Evolutionary conservation across 2,329 filamentous ascomycete species (phyloP).

Genomic region (Ascomycota sp.): DNA sequence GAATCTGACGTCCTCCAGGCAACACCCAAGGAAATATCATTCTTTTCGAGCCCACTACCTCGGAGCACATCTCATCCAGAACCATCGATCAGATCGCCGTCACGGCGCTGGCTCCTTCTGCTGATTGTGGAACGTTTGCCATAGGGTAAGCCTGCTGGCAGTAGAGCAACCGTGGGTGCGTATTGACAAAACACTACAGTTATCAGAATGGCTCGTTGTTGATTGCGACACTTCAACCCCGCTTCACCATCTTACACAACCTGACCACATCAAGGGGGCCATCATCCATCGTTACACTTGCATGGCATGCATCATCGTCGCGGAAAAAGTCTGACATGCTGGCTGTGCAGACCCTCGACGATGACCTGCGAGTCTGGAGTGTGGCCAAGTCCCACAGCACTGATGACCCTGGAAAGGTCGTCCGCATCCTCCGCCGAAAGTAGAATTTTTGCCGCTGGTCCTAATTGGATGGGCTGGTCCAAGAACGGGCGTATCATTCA

Average conservation of each 20-base stretch:
- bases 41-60: conserved; percentile 80
- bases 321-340: conserved; percentile 97
- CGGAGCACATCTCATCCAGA: conserved; percentile 75
- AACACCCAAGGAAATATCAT: conserved; percentile 87
- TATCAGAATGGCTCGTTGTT: conserved; percentile 91
- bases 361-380: conserved; percentile 90
- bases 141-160: conserved; percentile 49
- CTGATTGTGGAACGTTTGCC: conserved; percentile 85
- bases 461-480: conserved; percentile 96
- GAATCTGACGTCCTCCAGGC: conserved; percentile 27
- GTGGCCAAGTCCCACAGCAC: conserved; percentile 60
- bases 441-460: conserved; percentile 53
- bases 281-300: conserved; percentile 67
- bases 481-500: conserved; percentile 95
- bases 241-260: conserved; percentile 87
- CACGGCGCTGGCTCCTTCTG: conserved; percentile 73
- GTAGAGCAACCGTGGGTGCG: not conserved
- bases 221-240: conserved; percentile 71
- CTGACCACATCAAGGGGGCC: conserved; percentile 67
- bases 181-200: conserved; percentile 22
- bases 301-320: conserved; percentile 92
- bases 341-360: conserved; percentile 77
- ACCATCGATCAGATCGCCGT: conserved; percentile 87
- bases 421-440: conserved; percentile 63
- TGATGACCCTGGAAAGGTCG: conserved; percentile 66